Evolutionary conservation across 768 basidiomycete species (phyloP).

Genomic region (Suillus hirtellus): DNA sequence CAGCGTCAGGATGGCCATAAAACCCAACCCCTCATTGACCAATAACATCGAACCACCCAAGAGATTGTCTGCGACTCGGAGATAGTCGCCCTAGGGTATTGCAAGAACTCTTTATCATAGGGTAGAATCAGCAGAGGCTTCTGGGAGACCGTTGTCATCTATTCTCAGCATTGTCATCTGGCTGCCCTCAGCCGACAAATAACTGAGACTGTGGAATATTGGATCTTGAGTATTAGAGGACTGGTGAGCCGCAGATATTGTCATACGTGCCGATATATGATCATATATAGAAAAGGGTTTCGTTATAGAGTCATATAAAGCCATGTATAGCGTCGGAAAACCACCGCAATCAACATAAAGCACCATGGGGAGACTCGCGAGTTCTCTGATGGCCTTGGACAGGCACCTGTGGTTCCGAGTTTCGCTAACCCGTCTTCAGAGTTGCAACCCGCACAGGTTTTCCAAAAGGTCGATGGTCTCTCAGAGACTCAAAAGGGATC

Average conservation of each 20-base stretch:
- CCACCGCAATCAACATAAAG: too few species aligned
- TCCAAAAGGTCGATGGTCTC: not conserved
- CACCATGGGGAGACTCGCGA: too few species aligned
- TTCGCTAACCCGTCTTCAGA: not conserved
- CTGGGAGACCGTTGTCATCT: not conserved
- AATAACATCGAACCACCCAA: not conserved
- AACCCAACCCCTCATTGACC: not conserved
- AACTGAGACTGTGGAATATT: not conserved
- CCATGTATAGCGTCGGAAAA: too few species aligned
- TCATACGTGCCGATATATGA: too few species aligned
- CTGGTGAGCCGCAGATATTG: too few species aligned
- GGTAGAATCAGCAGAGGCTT: not conserved
- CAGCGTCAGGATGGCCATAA: not conserved
- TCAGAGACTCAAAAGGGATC: not conserved
- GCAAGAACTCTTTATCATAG: not conserved
- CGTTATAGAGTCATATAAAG: too few species aligned
- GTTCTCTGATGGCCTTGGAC: too few species aligned
- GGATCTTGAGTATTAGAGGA: too few species aligned
- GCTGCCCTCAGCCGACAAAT: not conserved
- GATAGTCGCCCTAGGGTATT: not conserved
- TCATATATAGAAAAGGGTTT: too few species aligned
- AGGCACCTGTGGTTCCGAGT: not conserved
- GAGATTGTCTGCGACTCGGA: not conserved
- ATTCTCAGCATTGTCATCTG: not conserved
- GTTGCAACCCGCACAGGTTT: not conserved